Base-by-base conservation (phyloP, 345 rosid genomes). In the Populus pruinosa region DNA sequence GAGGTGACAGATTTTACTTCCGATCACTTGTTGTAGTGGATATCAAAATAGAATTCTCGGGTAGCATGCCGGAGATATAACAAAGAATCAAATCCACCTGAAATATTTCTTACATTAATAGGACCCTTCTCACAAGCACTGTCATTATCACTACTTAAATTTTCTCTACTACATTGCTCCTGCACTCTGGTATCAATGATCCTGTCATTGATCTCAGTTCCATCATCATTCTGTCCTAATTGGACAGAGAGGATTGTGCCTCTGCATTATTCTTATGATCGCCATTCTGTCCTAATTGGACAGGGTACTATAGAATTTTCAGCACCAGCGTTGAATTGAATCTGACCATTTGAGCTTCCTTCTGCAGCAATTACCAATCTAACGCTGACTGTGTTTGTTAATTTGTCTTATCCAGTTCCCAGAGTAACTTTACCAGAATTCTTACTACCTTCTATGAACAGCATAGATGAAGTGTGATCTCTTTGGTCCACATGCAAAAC, bases 41-140 rank as follows among this genome's bases (percentile, higher is more conserved):
- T 71, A 47, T 95, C 99, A 87, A 95, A 95, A 95, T 79, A 92
- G 82, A 91, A 95, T 67, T 93, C 97, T n/a, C 33, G 69, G 75
- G 80, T 74, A 69, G 88, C 75, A 62, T 85, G 90, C 99, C 97
- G 93, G 70, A 88, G 83, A 81, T 88, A 91, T 93, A 95, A 85
- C 88, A 95, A 95, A 85, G 87, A 85, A 83, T 95, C 98, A 79
- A 95, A 83, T 79, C 99, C 98, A 61, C 98, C 98, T 29, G 84
- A 71, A 63, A 73, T 68, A 82, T 77, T 91, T 73, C 86, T 84
- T 73, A 94, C 96, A 84, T 81, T 87, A 76, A 87, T 71, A 78
- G 99, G 99, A 67, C 98, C 92, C 81, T 88, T 91, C 77, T 81
- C 90, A 72, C 84, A 82, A 67, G 78, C 76, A 74, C 33, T 74